phyloP scores from a whole-genome alignment of 176 grass and related monocot genomes.

The Hsuehochloa calcarea region DNA sequence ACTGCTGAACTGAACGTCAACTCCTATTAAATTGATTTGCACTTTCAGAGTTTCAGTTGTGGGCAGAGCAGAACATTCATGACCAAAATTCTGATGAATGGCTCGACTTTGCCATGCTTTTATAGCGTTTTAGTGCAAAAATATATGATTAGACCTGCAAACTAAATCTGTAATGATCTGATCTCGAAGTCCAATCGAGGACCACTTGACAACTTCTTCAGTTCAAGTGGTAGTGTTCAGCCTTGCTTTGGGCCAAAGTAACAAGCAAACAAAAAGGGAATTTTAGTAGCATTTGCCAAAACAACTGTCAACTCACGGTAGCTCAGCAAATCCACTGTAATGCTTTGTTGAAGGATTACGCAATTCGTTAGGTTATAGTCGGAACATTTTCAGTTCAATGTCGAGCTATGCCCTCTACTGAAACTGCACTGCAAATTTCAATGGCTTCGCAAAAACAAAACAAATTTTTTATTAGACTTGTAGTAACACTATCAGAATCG shows the following conservation, averaged over 20 bases:
- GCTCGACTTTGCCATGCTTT: not conserved
- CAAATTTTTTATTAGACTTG: not conserved
- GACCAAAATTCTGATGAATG: not conserved
- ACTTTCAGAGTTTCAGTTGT: not conserved
- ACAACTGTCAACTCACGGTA: not conserved
- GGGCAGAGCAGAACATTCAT: not conserved
- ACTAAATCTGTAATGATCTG: not conserved
- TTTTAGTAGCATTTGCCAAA: not conserved
- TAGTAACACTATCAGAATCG: not conserved
- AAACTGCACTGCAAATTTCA: not conserved
- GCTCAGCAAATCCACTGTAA: not conserved
- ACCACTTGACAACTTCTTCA: not conserved
- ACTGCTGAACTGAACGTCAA: not conserved
- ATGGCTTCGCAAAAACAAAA: not conserved
- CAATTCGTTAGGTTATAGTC: not conserved
- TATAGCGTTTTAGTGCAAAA: not conserved
- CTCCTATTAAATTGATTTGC: not conserved
- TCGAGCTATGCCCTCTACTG: not conserved
- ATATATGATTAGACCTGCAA: not conserved
- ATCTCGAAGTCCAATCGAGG: not conserved
- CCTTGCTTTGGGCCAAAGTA: constrained; percentile 18
- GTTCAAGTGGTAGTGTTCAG: not conserved
- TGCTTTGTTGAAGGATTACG: not conserved
- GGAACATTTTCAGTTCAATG: not conserved
- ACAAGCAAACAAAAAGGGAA: not conserved